phyloP scores from a whole-genome alignment of 2,329 filamentous ascomycete genomes.

The Epichloe sp. region DNA sequence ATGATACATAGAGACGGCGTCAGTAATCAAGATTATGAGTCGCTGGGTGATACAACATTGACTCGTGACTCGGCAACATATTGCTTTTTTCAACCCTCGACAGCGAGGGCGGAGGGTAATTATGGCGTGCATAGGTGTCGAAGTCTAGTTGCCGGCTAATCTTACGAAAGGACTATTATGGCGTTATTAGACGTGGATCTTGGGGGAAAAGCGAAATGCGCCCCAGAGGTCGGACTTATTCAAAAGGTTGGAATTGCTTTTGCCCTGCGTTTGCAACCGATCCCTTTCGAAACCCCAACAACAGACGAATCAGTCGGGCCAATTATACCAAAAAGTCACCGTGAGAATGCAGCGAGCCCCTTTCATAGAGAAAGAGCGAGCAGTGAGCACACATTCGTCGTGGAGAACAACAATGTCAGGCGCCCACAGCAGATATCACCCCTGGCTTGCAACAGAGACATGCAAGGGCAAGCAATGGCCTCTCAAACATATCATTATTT shows the following conservation, averaged over 20 bases:
- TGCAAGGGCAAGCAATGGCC: constrained; percentile 7
- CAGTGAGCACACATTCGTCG: background rate
- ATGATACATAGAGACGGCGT: background rate
- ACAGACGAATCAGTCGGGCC: background rate
- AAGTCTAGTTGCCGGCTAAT: background rate
- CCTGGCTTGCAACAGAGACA: constrained; percentile 8
- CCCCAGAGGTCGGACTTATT: background rate
- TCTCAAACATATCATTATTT: constrained; percentile 1
- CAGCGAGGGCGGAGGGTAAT: background rate
- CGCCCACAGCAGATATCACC: background rate
- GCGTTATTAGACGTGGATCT: background rate
- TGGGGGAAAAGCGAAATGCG: background rate
- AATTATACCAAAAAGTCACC: background rate
- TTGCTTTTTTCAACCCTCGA: constrained; percentile 1
- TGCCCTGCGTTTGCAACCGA: background rate
- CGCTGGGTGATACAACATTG: constrained; percentile 1
- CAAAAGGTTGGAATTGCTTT: background rate
- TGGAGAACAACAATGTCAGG: background rate
- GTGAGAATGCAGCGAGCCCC: background rate
- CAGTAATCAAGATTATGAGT: constrained; percentile 1
- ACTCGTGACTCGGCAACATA: constrained; percentile 1
- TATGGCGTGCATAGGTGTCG: constrained; percentile 2
- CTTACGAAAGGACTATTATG: background rate
- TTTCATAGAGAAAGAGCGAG: background rate
- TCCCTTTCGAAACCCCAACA: background rate